phyloP scores from a whole-genome alignment of 345 rosid species.

The Populus simonii region DNA sequence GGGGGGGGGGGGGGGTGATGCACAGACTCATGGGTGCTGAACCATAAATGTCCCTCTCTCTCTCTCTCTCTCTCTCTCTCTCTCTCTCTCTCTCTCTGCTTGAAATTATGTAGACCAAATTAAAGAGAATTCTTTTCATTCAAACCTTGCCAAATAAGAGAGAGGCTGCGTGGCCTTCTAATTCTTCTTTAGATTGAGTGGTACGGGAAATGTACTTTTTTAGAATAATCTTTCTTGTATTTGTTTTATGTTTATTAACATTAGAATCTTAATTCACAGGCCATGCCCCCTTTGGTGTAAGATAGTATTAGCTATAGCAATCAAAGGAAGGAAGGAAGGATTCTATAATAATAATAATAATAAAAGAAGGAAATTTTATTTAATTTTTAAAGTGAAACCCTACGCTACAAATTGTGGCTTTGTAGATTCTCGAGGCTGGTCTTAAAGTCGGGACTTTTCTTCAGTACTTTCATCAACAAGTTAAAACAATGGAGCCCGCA shows the following conservation, averaged over 20 bases:
- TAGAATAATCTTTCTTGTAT: not conserved
- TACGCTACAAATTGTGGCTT: conserved; percentile 10
- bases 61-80: not conserved
- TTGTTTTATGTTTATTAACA: not conserved
- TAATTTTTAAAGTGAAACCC: not conserved
- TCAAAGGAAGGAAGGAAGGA: not conserved
- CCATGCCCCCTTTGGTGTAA: not conserved
- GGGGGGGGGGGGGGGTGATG: too few relatives aligned
- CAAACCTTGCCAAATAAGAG: conserved; percentile 6
- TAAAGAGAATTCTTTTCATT: not conserved
- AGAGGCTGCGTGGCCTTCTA: not conserved
- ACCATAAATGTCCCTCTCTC: not conserved
- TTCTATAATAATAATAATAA: not conserved
- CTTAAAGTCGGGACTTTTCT: conserved; percentile 32
- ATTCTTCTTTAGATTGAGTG: conserved; percentile 6
- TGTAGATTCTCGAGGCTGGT: conserved; percentile 43
- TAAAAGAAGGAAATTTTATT: conserved; percentile 1
- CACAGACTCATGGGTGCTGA: too few relatives aligned
- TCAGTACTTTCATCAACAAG: conserved; percentile 22
- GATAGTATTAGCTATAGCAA: not conserved
- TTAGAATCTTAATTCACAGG: conserved; percentile 7
- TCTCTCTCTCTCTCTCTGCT: not conserved
- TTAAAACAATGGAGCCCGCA: not conserved
- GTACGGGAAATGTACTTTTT: conserved; percentile 32
- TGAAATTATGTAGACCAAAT: not conserved